A percentile compares a stretch with the other conserved stretches of the same genome.
Evolutionary conservation across 176 grass and related monocot species (phyloP).

Genomic region (Poa pratensis): DNA sequence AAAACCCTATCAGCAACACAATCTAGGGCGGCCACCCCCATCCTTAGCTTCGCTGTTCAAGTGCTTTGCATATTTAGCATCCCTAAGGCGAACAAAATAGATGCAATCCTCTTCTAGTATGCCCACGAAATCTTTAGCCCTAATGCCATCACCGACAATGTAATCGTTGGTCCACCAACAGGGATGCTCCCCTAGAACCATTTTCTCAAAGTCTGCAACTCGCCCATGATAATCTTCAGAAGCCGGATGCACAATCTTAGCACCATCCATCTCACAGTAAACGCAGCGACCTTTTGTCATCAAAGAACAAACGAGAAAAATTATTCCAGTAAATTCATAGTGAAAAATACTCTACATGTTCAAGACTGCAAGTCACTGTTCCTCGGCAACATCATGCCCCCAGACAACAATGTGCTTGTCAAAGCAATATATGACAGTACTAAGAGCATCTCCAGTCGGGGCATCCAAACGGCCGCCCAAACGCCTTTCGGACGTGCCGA

Average conservation of each 20-base stretch:
- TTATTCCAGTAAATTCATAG: too few relatives aligned
- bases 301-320: too few relatives aligned
- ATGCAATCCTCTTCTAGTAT: neutral
- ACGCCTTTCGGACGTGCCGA: too few relatives aligned
- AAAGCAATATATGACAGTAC: too few relatives aligned
- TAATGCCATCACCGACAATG: neutral
- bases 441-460: too few relatives aligned
- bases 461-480: too few relatives aligned
- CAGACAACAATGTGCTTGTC: too few relatives aligned
- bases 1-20: too few relatives aligned
- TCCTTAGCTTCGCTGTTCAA: neutral
- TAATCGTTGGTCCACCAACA: neutral
- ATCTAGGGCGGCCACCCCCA: neutral
- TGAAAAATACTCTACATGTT: too few relatives aligned
- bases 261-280: neutral
- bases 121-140: neutral
- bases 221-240: neutral
- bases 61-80: neutral
- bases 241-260: conserved; percentile 3
- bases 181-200: neutral
- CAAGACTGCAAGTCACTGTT: too few relatives aligned
- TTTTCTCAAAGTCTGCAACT: neutral
- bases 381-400: too few relatives aligned
- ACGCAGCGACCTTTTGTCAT: neutral
- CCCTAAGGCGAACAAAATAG: neutral